These are phyloP conservation scores for Scedosporium dehoogii DNA, from an alignment of 2,329 filamentous ascomycete species.

Conservation along the genomic window DNA sequence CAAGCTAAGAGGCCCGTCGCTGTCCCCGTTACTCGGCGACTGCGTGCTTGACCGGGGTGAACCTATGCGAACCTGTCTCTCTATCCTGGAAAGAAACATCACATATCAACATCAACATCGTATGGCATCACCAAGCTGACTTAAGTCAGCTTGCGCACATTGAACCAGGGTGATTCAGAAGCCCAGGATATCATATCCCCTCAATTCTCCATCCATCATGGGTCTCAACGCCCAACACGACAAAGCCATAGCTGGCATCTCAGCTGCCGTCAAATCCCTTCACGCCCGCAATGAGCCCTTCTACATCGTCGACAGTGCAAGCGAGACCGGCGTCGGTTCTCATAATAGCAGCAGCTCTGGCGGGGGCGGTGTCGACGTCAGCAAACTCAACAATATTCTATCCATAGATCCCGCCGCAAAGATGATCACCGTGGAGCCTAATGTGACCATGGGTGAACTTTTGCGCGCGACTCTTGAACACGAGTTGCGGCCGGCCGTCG, in stretches of 20 bases:
- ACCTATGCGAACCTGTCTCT: no score
- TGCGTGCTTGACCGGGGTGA: no score
- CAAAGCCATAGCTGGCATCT: slow-evolving; percentile 29
- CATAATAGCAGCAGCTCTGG: slow-evolving; percentile 33
- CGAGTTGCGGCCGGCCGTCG: slow-evolving; percentile 51
- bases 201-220: neutral
- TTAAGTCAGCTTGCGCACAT: neutral
- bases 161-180: no score
- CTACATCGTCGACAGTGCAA: slow-evolving; percentile 68
- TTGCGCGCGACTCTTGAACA: slow-evolving; percentile 44
- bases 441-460: slow-evolving; percentile 57
- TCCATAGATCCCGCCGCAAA: slow-evolving; percentile 40
- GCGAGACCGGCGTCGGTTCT: slow-evolving; percentile 60
- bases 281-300: slow-evolving; percentile 42
- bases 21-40: neutral
- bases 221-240: slow-evolving; percentile 26
- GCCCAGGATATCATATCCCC: neutral
- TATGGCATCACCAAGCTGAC: neutral
- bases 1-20: neutral
- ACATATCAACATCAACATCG: no score
- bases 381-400: slow-evolving; percentile 51
- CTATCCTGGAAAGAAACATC: no score
- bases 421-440: slow-evolving; percentile 57
- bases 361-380: slow-evolving; percentile 45
- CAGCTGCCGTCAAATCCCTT: slow-evolving; percentile 33